phyloP scores from a whole-genome alignment of 2,329 filamentous ascomycete genomes.

The Lasiodiplodia hormozganensis region DNA sequence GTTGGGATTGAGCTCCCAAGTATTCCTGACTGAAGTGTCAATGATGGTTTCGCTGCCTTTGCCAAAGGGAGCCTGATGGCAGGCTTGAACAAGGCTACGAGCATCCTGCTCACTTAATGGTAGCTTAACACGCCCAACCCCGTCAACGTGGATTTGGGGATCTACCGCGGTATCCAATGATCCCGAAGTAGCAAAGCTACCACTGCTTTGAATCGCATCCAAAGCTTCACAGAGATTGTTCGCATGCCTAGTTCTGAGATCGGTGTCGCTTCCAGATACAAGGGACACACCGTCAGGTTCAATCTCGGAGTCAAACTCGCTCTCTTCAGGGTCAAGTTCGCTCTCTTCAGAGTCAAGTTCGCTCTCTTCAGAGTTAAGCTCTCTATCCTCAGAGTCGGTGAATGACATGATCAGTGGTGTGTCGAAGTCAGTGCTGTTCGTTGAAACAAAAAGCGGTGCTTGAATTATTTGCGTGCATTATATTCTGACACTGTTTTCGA shows the following conservation, averaged over 20 bases:
- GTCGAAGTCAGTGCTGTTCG: too few species aligned
- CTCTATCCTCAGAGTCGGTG: too few species aligned
- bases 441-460: too few species aligned
- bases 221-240: not conserved
- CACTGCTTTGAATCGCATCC: not conserved
- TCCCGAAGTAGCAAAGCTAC: not conserved
- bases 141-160: slow-evolving; percentile 8
- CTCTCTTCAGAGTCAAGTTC: too few species aligned
- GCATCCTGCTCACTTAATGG: slow-evolving; percentile 27
- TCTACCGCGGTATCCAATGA: not conserved
- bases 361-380: too few species aligned
- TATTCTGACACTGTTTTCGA: too few species aligned
- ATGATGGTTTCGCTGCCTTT: slow-evolving; percentile 41
- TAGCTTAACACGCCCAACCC: not conserved
- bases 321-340: too few species aligned
- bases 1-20: slow-evolving; percentile 40
- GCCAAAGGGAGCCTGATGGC: slow-evolving; percentile 40
- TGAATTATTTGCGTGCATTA: too few species aligned
- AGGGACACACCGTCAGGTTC: not conserved
- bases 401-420: too few species aligned
- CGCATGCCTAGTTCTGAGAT: not conserved
- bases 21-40: slow-evolving; percentile 39
- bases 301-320: not conserved
- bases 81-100: slow-evolving; percentile 30
- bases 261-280: not conserved